Evolutionary conservation across 2,329 filamentous ascomycete genomes (phyloP), one percentile per base, ranked within the genome.

Genomic region (Parastagonospora nodorum): DNA sequence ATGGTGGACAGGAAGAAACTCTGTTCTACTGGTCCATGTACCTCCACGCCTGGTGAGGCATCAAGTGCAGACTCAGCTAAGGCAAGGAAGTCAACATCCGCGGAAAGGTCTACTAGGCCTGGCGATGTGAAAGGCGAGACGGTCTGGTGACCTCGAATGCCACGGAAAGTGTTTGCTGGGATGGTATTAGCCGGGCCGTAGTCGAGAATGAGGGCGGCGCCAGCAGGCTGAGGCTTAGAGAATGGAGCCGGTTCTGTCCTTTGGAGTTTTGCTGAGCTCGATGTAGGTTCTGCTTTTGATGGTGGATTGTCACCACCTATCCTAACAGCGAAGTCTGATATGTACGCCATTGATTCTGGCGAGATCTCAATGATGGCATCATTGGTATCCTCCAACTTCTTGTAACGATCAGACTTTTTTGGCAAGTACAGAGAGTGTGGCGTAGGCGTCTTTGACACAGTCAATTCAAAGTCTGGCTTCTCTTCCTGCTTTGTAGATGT

Each of bases 131-230:
- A 91, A 4, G 94, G 91, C 16, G 86, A 92, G 39, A 96, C 88
- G 19, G 82, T 81, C 19, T 80, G 78, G 76, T 99, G 94, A 11
- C 82, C 79, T 31, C 86, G 84, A 72, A 99, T 97, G 16, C 94
- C 94, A 29, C 94, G 88, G 16, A 99, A 82, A 0, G 92, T 95
- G 79, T 96, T 96, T 53, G 89, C 80, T 2, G 94, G 94, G 42
- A 99, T 86, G 0, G 84, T 89, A 50, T 86, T 80, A 2, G 85
- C 75, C 4, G 93, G 89, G 14, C 94, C 94, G 75, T 99, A 99
- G 77, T 99, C 94, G 39, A 99, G 85, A 62, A 99, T 90, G n/a
- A 99, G 80, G 1, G 93, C 94, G 8, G 92, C 94, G 42, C 94
- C 94, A 0, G 86, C 88, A 1, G 92, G 86, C 1, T 69, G 71